Percentiles rank a stretch among this genome's conserved stretches.
phyloP scores from a whole-genome alignment of 2,329 filamentous ascomycete genomes.

The Harringtonia lauricola region DNA sequence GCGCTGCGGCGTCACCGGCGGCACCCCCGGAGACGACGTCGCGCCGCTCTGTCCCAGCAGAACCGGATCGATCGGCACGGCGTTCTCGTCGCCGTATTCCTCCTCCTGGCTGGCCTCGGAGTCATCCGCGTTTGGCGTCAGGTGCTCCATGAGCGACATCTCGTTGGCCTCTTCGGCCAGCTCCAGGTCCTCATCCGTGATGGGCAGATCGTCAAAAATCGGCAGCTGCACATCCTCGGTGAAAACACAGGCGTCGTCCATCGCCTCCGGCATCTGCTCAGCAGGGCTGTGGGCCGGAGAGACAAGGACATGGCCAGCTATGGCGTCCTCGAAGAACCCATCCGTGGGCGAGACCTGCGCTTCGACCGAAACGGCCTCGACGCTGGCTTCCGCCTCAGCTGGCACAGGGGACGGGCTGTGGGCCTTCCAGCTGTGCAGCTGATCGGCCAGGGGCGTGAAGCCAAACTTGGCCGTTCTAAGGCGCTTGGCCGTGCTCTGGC shows the following conservation, averaged over 20 bases:
- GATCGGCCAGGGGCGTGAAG: slow-evolving; percentile 52
- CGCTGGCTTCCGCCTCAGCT: too few species aligned
- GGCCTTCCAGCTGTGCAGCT: slow-evolving; percentile 52
- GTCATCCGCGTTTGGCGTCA: slow-evolving; percentile 28
- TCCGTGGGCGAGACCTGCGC: too few species aligned
- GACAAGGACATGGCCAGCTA: slow-evolving; percentile 28
- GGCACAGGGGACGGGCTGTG: too few species aligned
- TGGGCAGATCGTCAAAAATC: slow-evolving; percentile 33
- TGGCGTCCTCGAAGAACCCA: slow-evolving; percentile 53
- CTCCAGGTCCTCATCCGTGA: slow-evolving; percentile 45
- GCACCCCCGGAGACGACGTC: slow-evolving; percentile 15
- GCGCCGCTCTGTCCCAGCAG: slow-evolving; percentile 19
- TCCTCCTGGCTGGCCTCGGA: slow-evolving; percentile 50
- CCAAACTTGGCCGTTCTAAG: slow-evolving; percentile 26
- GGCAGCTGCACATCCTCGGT: slow-evolving; percentile 17
- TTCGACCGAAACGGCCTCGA: too few species aligned
- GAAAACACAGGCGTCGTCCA: neutral
- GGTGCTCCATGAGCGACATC: slow-evolving; percentile 41
- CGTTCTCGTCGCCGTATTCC: slow-evolving; percentile 58
- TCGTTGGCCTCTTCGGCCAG: slow-evolving; percentile 48
- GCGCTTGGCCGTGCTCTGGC: slow-evolving; percentile 19
- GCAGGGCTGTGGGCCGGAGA: neutral
- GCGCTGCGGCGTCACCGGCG: slow-evolving; percentile 46
- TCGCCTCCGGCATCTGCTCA: neutral
- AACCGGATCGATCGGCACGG: slow-evolving; percentile 41